Evolutionary conservation across 371 early-diverging fungal species (phyloP), one percentile per base, ranked within the genome.

Genomic region (Nosema muscidifuracis): DNA sequence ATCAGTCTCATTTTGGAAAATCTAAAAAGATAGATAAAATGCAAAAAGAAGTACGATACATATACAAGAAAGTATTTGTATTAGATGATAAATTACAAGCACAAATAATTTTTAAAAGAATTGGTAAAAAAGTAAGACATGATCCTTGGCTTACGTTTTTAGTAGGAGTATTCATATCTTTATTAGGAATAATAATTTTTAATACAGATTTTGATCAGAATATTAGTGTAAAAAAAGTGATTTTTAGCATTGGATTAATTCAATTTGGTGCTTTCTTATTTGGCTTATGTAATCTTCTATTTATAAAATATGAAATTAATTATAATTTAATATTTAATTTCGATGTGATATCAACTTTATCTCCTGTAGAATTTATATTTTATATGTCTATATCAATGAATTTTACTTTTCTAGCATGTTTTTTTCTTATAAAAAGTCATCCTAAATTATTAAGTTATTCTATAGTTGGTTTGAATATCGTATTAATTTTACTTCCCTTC

Each of bases 321-420:
- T 81, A 81, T 62, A 81, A 66, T 22, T 65, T 78, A 44, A 83
- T 83, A 24, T 77, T 83, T 43, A 78, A 81, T 51, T 72, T 81
- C 34, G 71, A 79, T 64, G 53, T 75, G 7, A 56, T 53, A 30
- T 76, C 78, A 44, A 65, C 68, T 16, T 30, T 80, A 28, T 77
- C 64, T 26, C 76, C 73, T 53, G 71, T 67, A 1, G 36, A 44
- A 18, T 83, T 75, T 66, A 62, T 81, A 15, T 34, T 81, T 2
- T 7, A 74, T 47, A 28, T 66, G 3, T 47, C 72, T 26, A 55
- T 33, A 50, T 42, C 40, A 40, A 44, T 66, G 42, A 38, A 42
- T 15, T 55, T 22, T 20, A 51, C 31, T 67, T 50, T 63, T 30
- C 33, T 51, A 22, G 22, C 56, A 1, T 28, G 30, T 16, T 63